These are phyloP conservation scores for Betula pendula DNA, from an alignment of 306 rosid genomes.

Conservation along the genomic window DNA sequence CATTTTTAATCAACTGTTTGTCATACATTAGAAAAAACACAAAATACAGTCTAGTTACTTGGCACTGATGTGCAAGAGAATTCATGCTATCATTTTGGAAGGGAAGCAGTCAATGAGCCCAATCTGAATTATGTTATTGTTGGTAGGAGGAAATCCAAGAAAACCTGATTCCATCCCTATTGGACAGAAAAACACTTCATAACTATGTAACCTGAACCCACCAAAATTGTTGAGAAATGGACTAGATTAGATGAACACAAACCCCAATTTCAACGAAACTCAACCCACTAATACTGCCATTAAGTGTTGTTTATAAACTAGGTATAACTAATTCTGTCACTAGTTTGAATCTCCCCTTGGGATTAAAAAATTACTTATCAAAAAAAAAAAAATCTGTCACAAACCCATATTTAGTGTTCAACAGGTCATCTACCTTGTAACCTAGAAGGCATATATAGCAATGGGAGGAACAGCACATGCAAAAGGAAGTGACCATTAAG, in stretches of 20 bases:
- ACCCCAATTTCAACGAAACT: neutral
- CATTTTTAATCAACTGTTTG: no score
- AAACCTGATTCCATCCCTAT: slow-evolving; percentile 22
- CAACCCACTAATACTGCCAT: neutral
- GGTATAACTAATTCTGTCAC: neutral
- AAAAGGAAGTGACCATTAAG: neutral
- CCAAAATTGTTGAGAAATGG: neutral
- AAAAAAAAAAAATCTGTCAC: no score
- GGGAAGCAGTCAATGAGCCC: neutral
- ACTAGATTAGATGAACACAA: neutral
- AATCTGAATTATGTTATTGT: slow-evolving; percentile 6
- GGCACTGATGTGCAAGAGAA: neutral
- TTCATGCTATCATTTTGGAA: neutral
- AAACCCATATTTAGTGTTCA: neutral
- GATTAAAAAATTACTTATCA: no score
- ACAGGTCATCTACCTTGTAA: neutral
- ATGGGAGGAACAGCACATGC: neutral
- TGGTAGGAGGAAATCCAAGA: slow-evolving; percentile 17
- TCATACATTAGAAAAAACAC: no score
- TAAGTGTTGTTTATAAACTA: neutral
- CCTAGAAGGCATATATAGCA: neutral
- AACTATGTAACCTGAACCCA: neutral
- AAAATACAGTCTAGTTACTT: neutral
- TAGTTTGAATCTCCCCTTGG: no score
- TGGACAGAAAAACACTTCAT: neutral